Conservation (phyloP, 2,329 filamentous ascomycete species). For the Sclerotinia minor region DNA sequence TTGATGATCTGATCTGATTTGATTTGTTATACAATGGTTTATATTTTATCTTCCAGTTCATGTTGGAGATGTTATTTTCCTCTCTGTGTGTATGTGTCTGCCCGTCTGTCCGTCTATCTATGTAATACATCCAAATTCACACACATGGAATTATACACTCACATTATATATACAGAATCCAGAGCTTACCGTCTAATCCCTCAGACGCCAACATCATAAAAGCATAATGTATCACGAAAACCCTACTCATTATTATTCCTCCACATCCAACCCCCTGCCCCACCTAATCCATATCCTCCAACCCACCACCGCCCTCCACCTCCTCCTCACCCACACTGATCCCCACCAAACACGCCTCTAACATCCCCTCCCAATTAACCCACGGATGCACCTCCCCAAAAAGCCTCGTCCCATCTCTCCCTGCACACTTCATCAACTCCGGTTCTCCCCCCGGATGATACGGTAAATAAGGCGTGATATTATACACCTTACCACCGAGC, state of each 20-base stretch:
- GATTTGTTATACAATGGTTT: neutral
- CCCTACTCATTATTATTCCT: neutral
- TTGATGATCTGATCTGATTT: neutral
- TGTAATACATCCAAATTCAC: neutral
- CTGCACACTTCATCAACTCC: conserved; percentile 66
- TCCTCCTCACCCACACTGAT: conserved; percentile 59
- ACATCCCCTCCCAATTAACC: conserved; percentile 73
- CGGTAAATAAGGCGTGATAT: conserved; percentile 82
- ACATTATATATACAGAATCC: neutral
- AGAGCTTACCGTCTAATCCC: neutral
- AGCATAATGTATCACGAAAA: neutral
- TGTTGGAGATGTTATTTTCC: neutral
- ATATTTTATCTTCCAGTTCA: neutral
- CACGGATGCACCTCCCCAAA: conserved; percentile 69
- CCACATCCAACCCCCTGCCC: too few species aligned
- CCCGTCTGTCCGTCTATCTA: conserved; percentile 21
- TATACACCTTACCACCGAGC: conserved; percentile 89
- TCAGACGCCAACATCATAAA: neutral
- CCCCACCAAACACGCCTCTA: conserved; percentile 62
- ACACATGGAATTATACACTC: conserved; percentile 11
- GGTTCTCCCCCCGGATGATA: conserved; percentile 88
- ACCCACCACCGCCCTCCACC: conserved; percentile 43
- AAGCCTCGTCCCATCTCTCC: conserved; percentile 60
- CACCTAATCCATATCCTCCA: conserved; percentile 62
- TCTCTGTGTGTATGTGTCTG: conserved; percentile 21